These are phyloP conservation scores for Furcasterigmium sp. DNA, from an alignment of 2,329 filamentous ascomycete genomes.

Conservation along the genomic window DNA sequence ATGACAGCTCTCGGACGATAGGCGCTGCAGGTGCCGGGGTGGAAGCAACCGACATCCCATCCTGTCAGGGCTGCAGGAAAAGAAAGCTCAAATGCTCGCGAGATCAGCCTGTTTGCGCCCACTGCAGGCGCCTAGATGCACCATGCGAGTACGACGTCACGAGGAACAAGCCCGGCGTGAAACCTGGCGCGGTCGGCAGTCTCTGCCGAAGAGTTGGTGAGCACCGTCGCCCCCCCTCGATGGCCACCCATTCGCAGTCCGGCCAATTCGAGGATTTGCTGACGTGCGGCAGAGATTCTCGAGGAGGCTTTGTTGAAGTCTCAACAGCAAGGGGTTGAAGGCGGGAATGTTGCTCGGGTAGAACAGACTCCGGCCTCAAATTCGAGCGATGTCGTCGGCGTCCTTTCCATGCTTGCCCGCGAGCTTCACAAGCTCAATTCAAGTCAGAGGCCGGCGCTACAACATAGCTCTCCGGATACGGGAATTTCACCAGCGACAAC, in stretches of 20 bases:
- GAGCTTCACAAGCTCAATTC: slow-evolving; percentile 15
- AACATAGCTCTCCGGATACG: slow-evolving; percentile 2
- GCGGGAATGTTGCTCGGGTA: neutral
- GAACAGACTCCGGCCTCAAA: neutral
- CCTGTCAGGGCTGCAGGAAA: slow-evolving; percentile 25
- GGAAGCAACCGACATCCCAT: slow-evolving; percentile 15
- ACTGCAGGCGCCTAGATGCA: slow-evolving; percentile 21
- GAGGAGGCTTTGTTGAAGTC: slow-evolving; percentile 10
- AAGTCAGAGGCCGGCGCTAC: neutral
- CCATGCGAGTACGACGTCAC: slow-evolving; percentile 17
- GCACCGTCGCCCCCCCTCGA: no score
- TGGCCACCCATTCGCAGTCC: no score
- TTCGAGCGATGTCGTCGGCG: slow-evolving; percentile 10
- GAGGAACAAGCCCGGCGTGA: slow-evolving; percentile 17
- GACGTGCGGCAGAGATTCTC: slow-evolving; percentile 6
- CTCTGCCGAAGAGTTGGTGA: slow-evolving; percentile 15
- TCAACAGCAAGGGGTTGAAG: neutral
- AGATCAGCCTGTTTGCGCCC: slow-evolving; percentile 23
- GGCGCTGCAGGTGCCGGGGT: neutral
- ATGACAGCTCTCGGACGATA: neutral
- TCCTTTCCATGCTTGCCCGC: slow-evolving; percentile 12
- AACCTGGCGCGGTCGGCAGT: slow-evolving; percentile 15
- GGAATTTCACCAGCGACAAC: slow-evolving; percentile 6
- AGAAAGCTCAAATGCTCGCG: slow-evolving; percentile 28
- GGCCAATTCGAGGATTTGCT: no score